phyloP scores from a whole-genome alignment of 2,329 filamentous ascomycete species.

The Nannizziopsis arthrosporioides region DNA sequence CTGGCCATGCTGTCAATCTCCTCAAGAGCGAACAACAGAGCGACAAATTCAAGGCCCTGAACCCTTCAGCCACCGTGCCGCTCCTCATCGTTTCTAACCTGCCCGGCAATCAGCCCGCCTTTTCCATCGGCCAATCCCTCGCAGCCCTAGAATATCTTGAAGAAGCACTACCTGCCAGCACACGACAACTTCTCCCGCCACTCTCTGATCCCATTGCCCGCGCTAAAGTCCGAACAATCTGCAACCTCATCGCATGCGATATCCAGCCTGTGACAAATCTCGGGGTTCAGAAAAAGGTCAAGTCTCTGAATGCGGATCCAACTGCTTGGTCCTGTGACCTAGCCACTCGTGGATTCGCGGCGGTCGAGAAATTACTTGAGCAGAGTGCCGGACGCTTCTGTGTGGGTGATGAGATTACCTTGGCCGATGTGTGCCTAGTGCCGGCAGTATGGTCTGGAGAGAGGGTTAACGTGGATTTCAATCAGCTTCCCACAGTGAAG shows the following conservation, averaged over 20 bases:
- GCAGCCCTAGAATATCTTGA: conserved; percentile 53
- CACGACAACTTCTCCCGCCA: conserved; percentile 36
- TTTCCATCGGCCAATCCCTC: conserved; percentile 46
- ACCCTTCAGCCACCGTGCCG: conserved; percentile 46
- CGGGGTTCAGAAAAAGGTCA: conserved; percentile 41
- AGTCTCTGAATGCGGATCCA: conserved; percentile 29
- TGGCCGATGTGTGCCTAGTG: conserved; percentile 49
- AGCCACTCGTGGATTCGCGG: conserved; percentile 43
- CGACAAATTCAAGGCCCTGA: conserved; percentile 37
- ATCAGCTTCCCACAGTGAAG: conserved; percentile 38
- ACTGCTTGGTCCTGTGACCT: conserved; percentile 43
- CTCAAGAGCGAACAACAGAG: conserved; percentile 43
- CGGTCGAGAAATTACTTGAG: conserved; percentile 41
- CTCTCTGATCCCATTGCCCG: conserved; percentile 30
- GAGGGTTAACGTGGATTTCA: conserved; percentile 44
- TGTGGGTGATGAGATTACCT: conserved; percentile 43
- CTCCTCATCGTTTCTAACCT: conserved; percentile 33
- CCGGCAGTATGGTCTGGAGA: conserved; percentile 49
- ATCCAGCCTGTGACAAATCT: conserved; percentile 51
- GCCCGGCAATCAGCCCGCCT: conserved; percentile 15
- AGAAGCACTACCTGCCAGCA: conserved; percentile 36
- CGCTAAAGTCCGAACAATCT: conserved; percentile 44
- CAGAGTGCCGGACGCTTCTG: conserved; percentile 41
- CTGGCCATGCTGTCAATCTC: conserved; percentile 42
- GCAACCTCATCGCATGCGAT: conserved; percentile 45